A percentile compares a stretch with the other conserved stretches of the same genome.
phyloP scores from a whole-genome alignment of 2,329 filamentous ascomycete genomes.

The Alternaria gansuensis region DNA sequence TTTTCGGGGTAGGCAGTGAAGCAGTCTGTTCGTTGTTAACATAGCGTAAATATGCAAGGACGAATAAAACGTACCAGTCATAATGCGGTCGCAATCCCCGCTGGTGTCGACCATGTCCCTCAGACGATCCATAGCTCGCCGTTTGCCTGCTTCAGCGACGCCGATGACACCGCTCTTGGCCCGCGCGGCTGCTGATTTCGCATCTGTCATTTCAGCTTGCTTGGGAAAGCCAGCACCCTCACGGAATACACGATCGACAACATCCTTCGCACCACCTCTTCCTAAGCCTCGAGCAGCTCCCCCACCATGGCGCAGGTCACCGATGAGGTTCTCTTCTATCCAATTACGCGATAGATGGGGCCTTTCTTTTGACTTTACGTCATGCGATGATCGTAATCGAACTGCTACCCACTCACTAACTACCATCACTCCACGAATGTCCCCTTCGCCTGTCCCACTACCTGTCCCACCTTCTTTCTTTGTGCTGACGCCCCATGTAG shows the following conservation, averaged over 20 bases:
- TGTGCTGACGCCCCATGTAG: constrained; percentile 79
- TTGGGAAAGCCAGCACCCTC: constrained; percentile 81
- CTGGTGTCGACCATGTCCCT: constrained; percentile 80
- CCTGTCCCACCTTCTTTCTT: constrained; percentile 70
- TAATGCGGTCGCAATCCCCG: constrained; percentile 79
- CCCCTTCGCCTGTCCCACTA: constrained; percentile 72
- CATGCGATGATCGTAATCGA: constrained; percentile 64
- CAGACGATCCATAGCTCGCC: constrained; percentile 74
- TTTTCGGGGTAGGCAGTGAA: constrained; percentile 87
- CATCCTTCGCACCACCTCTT: constrained; percentile 75
- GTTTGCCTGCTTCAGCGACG: constrained; percentile 77
- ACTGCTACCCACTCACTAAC: constrained; percentile 87
- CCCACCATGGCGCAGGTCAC: constrained; percentile 73
- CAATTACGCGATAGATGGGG: constrained; percentile 74
- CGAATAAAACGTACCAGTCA: constrained; percentile 60
- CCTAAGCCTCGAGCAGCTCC: constrained; percentile 76
- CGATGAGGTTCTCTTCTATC: constrained; percentile 76
- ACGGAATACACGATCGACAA: constrained; percentile 79
- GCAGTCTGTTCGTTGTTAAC: constrained; percentile 64
- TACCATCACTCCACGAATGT: constrained; percentile 84
- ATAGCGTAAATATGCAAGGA: neutral
- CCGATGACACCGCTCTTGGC: constrained; percentile 61
- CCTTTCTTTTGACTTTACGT: constrained; percentile 48
- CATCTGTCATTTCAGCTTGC: constrained; percentile 58
- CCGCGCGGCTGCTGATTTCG: constrained; percentile 64